These are phyloP conservation scores for Blastomyces silverae DNA, from an alignment of 2,329 filamentous ascomycete species.

Conservation along the genomic window DNA sequence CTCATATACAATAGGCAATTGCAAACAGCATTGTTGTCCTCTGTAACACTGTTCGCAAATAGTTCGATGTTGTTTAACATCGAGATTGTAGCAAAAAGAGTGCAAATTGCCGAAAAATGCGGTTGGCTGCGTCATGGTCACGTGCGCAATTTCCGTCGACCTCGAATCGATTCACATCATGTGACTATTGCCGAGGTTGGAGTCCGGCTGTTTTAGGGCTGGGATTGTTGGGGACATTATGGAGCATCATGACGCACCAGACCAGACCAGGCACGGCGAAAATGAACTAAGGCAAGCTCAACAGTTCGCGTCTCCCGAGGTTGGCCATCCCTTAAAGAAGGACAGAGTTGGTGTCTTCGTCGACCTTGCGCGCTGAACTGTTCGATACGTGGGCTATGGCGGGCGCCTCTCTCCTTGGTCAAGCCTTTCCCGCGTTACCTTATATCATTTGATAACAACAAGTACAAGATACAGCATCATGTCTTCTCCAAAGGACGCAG, in stretches of 20 bases:
- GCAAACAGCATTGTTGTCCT: conserved; percentile 4
- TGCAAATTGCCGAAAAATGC: not conserved
- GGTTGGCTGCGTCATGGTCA: not conserved
- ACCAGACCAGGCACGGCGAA: not conserved
- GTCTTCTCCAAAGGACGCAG: conserved; percentile 30
- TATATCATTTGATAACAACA: not conserved
- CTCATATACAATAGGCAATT: conserved; percentile 1
- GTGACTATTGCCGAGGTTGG: conserved; percentile 9
- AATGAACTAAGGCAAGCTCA: not conserved
- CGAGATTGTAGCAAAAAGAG: not conserved
- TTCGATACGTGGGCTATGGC: not conserved
- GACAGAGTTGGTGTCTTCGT: not conserved
- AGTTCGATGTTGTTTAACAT: conserved; percentile 4
- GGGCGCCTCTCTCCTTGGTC: not conserved
- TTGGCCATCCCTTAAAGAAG: not conserved
- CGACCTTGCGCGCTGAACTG: not conserved
- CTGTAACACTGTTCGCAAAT: conserved; percentile 1
- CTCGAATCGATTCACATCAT: not conserved
- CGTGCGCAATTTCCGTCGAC: not conserved
- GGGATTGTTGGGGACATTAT: conserved; percentile 6
- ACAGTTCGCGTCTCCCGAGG: not conserved
- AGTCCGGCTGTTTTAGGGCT: not conserved
- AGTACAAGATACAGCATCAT: conserved; percentile 16
- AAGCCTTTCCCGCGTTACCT: not conserved
- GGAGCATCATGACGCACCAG: not conserved